Evolutionary conservation across 345 rosid species (phyloP).

Genomic region (Euphorbia pulcherrima): DNA sequence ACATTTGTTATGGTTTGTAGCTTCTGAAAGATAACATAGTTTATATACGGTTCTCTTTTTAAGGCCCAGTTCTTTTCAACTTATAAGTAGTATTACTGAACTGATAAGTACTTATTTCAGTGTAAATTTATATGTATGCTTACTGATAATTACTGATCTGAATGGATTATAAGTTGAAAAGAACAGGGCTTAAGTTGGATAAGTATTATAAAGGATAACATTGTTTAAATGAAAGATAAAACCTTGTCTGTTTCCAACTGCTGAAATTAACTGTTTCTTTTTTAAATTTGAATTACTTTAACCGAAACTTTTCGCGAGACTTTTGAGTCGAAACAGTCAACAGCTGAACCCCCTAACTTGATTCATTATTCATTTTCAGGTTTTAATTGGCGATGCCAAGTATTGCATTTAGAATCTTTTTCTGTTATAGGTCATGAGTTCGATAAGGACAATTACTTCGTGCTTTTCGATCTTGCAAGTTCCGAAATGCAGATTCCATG

Average conservation of each 20-base stretch:
- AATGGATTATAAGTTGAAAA: no score
- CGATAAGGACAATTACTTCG: conserved; percentile 46
- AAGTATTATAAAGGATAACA: background rate
- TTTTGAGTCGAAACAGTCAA: background rate
- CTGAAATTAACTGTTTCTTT: background rate
- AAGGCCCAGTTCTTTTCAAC: no score
- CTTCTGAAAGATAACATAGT: background rate
- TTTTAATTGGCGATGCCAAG: conserved; percentile 10
- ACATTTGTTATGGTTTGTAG: background rate
- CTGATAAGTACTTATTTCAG: no score
- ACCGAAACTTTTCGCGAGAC: background rate
- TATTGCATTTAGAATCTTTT: conserved; percentile 9
- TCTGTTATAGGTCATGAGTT: conserved; percentile 25
- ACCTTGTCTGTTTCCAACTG: no score
- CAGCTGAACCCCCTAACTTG: background rate
- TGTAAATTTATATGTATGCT: no score
- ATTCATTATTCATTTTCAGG: conserved; percentile 1
- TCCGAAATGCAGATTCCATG: conserved; percentile 49
- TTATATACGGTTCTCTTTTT: background rate
- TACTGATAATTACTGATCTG: no score
- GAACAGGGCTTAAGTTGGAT: no score
- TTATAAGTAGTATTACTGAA: no score
- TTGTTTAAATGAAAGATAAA: no score
- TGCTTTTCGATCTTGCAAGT: conserved; percentile 60
- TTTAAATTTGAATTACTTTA: no score